phyloP scores from a whole-genome alignment of 441 rosid genomes.

The Populus tomentosa region DNA sequence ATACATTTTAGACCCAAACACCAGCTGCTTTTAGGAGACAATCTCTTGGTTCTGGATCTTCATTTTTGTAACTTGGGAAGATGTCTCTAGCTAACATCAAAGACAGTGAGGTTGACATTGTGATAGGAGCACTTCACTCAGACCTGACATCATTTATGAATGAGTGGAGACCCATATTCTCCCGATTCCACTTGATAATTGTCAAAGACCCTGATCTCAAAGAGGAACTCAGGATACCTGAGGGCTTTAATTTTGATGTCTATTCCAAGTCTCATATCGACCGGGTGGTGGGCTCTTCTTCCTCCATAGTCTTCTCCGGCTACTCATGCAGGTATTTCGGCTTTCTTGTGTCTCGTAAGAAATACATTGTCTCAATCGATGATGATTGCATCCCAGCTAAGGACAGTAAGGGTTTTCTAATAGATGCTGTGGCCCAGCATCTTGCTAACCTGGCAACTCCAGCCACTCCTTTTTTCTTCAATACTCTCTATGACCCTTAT shows the following conservation, averaged over 20 bases:
- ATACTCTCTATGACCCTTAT: slow-evolving; percentile 87
- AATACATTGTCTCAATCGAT: slow-evolving; percentile 73
- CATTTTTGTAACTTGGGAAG: slow-evolving; percentile 21
- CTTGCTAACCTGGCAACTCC: slow-evolving; percentile 62
- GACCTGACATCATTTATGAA: slow-evolving; percentile 67
- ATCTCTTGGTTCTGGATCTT: slow-evolving; percentile 6
- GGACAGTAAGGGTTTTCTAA: slow-evolving; percentile 54
- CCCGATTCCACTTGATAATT: slow-evolving; percentile 76
- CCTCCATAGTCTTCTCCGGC: slow-evolving; percentile 66
- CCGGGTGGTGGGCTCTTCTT: slow-evolving; percentile 47
- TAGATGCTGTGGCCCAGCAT: slow-evolving; percentile 82
- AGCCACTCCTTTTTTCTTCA: slow-evolving; percentile 93
- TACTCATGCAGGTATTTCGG: slow-evolving; percentile 93
- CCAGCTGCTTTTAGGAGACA: slow-evolving; percentile 10
- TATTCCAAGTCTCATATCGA: slow-evolving; percentile 74
- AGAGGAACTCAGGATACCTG: slow-evolving; percentile 75
- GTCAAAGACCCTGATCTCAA: slow-evolving; percentile 92
- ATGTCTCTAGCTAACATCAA: slow-evolving; percentile 56
- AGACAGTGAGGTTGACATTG: slow-evolving; percentile 81
- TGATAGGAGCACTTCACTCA: slow-evolving; percentile 76
- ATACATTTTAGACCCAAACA: slow-evolving; percentile 9
- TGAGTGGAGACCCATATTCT: slow-evolving; percentile 70
- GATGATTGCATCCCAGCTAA: slow-evolving; percentile 87
- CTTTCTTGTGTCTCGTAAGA: slow-evolving; percentile 74
- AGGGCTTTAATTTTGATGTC: slow-evolving; percentile 67